phyloP scores from a whole-genome alignment of 257 asterid genomes.

The Ophiorrhiza pumila region DNA sequence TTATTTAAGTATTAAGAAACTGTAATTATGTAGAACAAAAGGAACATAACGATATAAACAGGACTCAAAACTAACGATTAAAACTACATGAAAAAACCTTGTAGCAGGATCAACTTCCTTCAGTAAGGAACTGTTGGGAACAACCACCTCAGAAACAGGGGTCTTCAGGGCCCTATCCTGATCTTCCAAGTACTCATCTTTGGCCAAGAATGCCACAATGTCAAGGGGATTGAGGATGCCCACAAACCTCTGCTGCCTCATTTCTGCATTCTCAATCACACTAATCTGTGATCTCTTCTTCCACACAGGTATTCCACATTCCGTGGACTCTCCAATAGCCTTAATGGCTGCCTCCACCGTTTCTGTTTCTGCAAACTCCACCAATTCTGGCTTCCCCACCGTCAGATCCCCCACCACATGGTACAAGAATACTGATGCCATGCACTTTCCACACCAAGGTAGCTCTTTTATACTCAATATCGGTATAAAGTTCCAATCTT shows the following conservation, averaged over 20 bases:
- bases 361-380: slow-evolving; percentile 77
- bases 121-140: slow-evolving; percentile 56
- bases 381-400: slow-evolving; percentile 93
- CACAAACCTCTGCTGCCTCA: slow-evolving; percentile 78
- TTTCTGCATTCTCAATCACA: slow-evolving; percentile 60
- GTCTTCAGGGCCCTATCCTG: slow-evolving; percentile 70
- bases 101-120: slow-evolving; percentile 95
- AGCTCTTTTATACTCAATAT: not conserved
- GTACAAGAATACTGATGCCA: slow-evolving; percentile 88
- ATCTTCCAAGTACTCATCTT: slow-evolving; percentile 62
- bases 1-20: not conserved
- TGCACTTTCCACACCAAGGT: slow-evolving; percentile 17
- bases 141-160: slow-evolving; percentile 80
- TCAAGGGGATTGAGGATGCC: slow-evolving; percentile 86
- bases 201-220: slow-evolving; percentile 80
- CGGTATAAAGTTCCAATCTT: not conserved
- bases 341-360: slow-evolving; percentile 81
- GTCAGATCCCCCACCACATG: slow-evolving; percentile 99
- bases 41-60: not conserved
- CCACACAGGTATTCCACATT: slow-evolving; percentile 94
- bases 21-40: not conserved
- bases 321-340: slow-evolving; percentile 80
- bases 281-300: slow-evolving; percentile 59
- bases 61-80: not conserved
- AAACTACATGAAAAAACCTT: slow-evolving; percentile 40